Evolutionary conservation across 1,284 basidiomycete species (phyloP).

Genomic region (Ustilago esculenta): DNA sequence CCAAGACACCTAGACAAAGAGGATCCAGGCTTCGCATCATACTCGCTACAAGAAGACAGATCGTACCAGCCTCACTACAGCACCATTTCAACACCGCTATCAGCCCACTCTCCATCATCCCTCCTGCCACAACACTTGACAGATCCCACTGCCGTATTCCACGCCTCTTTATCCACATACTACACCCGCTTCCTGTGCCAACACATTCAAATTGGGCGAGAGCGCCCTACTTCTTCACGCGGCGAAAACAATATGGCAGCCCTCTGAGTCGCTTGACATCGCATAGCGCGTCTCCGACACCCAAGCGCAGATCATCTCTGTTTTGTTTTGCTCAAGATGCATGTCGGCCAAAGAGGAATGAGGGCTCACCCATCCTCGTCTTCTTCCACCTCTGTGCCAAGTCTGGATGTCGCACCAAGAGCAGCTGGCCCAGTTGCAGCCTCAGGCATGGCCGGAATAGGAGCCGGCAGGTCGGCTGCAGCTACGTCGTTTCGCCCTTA

Average conservation of each 20-base stretch:
- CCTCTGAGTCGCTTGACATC: background rate
- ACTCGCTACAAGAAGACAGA: too few species aligned
- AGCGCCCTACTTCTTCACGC: too few species aligned
- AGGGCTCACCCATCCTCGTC: background rate
- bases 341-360: constrained; percentile 14
- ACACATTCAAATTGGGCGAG: too few species aligned
- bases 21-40: too few species aligned
- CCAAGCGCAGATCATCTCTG: background rate
- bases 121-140: too few species aligned
- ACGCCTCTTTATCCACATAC: too few species aligned
- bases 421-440: constrained; percentile 7
- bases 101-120: too few species aligned
- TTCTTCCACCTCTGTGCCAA: background rate
- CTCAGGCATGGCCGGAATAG: constrained; percentile 32
- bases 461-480: constrained; percentile 19
- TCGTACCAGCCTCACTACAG: too few species aligned
- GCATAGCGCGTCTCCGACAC: background rate
- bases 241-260: background rate
- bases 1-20: too few species aligned
- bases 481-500: constrained; percentile 18
- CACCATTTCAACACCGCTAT: too few species aligned
- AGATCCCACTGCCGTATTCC: too few species aligned
- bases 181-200: too few species aligned
- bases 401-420: background rate
- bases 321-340: constrained; percentile 11